Conservation (phyloP, 768 basidiomycete species). For the Strobilomyces confusus region DNA sequence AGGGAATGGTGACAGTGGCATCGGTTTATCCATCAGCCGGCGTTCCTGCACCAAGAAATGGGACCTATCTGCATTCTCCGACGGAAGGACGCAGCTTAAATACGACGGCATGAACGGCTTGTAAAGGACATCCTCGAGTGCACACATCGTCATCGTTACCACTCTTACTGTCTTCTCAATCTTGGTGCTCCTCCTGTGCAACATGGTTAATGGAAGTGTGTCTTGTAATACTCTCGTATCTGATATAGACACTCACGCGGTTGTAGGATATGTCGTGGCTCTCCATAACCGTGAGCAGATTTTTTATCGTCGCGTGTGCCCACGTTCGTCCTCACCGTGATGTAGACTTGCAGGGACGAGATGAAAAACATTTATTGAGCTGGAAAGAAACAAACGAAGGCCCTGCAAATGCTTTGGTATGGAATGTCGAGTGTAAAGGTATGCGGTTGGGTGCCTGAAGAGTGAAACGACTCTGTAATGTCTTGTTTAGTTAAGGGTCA, state of each 20-base stretch:
- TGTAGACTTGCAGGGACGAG: slow-evolving; percentile 37
- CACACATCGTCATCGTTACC: neutral
- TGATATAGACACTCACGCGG: slow-evolving; percentile 9
- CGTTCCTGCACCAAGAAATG: neutral
- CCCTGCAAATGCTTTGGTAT: slow-evolving; percentile 38
- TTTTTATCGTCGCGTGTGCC: neutral
- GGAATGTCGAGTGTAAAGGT: slow-evolving; percentile 61
- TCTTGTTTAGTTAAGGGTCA: slow-evolving; percentile 42
- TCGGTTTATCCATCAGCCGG: slow-evolving; percentile 1
- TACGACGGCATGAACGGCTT: slow-evolving; percentile 8
- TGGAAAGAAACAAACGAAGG: slow-evolving; percentile 42
- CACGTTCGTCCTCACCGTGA: neutral
- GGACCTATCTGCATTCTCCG: slow-evolving; percentile 6
- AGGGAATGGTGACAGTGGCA: neutral
- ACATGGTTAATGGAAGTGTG: slow-evolving; percentile 24
- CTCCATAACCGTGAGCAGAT: slow-evolving; percentile 46
- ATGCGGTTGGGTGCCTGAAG: slow-evolving; percentile 13
- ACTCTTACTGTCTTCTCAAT: neutral
- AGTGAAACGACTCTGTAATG: neutral
- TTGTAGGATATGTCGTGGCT: slow-evolving; percentile 29
- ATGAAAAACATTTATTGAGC: slow-evolving; percentile 32
- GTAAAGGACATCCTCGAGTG: neutral
- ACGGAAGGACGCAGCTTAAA: slow-evolving; percentile 19
- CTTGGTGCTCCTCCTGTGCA: neutral
- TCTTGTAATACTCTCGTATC: neutral